Base-by-base conservation (phyloP, 148 eudicot genomes). In the Gaultheria prostrata region DNA sequence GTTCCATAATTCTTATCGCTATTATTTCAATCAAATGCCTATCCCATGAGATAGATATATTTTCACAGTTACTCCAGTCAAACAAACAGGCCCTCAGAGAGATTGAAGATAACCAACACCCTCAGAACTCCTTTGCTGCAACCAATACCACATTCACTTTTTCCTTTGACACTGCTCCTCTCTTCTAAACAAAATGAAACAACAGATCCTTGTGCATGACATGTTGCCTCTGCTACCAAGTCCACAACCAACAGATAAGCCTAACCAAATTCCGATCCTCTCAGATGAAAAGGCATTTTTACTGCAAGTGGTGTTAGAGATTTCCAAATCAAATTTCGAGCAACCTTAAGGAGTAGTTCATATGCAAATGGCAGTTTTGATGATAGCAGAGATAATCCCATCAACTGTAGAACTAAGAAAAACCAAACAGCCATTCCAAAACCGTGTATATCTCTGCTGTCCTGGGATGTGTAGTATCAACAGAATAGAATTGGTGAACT, bases 401-500 rank as follows among this genome's bases (percentile, higher is more conserved):
- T 35, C 79, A 45, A 6, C 51, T 39, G 69, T 54, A 17, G 72
- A 21, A 51, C 77, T 86, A 77, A 69, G 72, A 72, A 77, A 78
- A 71, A 83, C 59, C 87, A 84, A 76, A 67, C 28, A 93, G 84
- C 79, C 89, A 87, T 48, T 87, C 91, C 82, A 92, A 87, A 46
- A 82, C 83, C 14, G 82, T 56, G 80, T 89, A 91, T 79, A 94
- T 89, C 48, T 93, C 96, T 79, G 89, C 98, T 20, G 88, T 79
- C 83, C 85, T 91, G 28, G 90, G 92, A 89, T 94, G 98, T 45
- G 91, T 77, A 72, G 84, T 82, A 85, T 92, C 95, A 50, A 91
- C 87, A 43, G 94, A 91, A 85, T 86, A 86, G 69, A 94, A 94
- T 70, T 89, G 91, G 87, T 93, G 95, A 43, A 94, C 83, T 78